Base-by-base conservation (phyloP, 441 rosid genomes). In the Eugenia klotzschiana region DNA sequence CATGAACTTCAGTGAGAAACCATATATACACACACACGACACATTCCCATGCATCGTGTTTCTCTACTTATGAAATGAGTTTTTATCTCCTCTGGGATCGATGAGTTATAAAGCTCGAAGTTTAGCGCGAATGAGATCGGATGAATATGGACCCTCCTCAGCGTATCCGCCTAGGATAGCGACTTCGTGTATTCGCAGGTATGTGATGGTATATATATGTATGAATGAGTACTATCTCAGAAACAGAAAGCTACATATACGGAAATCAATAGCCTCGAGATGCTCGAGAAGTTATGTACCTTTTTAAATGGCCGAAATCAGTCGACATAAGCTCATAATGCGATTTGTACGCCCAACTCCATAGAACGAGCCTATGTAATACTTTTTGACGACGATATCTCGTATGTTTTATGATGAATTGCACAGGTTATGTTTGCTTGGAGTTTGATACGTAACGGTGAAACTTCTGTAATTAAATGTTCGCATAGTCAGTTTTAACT, bases 41-140 rank as follows among this genome's bases (percentile, higher is more conserved):
- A 64, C 46, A 9, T 64, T 64, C 77, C 14, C 14, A 0, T 18
- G 41, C 14, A 2, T 18, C 74, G 2, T 4, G n/a, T 64, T 64
- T 33, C 77, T 5, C 16, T 18, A 16, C 40, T 60, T 60, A 6
- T 29, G 73, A 27, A 60, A 27, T 60, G 73, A 60, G 23, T 16
- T 29, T 58, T 8, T 8, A 0, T 0, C 73, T 60, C 41, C 12
- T 16, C 0, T 12, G 0, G 56, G 41, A 18, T 27, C 1, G 1
- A 60, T 16, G 41, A 33, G 74, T 64, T 64, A 4, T 18, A 6
- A 22, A 64, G 74, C 7, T 0, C 13, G 2, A 33, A 37, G 74
- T 64, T 18, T 14, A 33, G 40, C 29, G 77, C 2, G 46, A 33
- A 0, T 33, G 2, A 64, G 77, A 64, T 33, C 9, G 8, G n/a